Evolutionary conservation across 2,329 filamentous ascomycete species (phyloP), one percentile per base, ranked within the genome.

Genomic region (Alternaria conjuncta): DNA sequence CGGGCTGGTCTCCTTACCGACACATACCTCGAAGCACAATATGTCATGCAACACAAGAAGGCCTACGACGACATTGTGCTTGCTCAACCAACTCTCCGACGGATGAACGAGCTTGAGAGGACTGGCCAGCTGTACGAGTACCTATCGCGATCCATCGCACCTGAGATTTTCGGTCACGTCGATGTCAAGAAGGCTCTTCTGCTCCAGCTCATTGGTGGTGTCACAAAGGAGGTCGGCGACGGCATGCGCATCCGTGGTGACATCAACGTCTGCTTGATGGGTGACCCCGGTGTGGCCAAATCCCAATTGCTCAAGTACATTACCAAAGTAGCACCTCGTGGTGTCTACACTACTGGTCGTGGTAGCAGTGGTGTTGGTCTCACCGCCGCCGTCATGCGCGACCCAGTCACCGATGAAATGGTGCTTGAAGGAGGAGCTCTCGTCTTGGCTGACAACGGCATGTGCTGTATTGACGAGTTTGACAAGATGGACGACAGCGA

Each of bases 171-270:
- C 75, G 96, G 96, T 26, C 96, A 99, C 78, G 85, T 96, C 21
- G 96, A 99, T 79, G 96, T 99, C 55, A 99, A 99, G 85, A 99
- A 99, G 81, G 96, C 96, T 2, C 88, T 99, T 12, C 87, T 99
- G n/a, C 86, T 99, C 6, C 89, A 98, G 28, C 88, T 99, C 32
- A 97, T 99, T 69, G 96, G 96, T 65, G 96, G 96, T 83, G 95
- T 97, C 2, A 96, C 90, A 5, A 99, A 99, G 82, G 91, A 96
- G 76, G 96, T 98, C 87, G 94, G 94, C 56, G 96, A 99, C 76
- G 96, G 96, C 64, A 98, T 99, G 96, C 92, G 94, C 75, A 99
- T 99, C 78, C 93, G 96, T 86, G 96, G 96, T 74, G 96, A 99
- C 77, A 97, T 99, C 85, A 99, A 99, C 82, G 91, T 99, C 67